Conservation (phyloP, 2,329 filamentous ascomycete species). For the Fusarium xyrophilum region DNA sequence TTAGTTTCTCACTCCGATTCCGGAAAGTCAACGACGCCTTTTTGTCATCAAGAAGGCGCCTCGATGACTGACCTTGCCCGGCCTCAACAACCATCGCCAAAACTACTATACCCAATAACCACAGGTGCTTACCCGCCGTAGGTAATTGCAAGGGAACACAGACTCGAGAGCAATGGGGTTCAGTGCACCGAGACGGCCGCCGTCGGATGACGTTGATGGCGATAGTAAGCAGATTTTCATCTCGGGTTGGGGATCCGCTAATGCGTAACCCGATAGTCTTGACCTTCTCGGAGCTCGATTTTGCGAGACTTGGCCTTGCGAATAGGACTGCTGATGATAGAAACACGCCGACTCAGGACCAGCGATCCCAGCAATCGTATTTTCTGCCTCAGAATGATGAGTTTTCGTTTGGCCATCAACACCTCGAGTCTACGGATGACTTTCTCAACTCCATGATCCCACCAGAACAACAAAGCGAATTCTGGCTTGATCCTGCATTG, state of each 20-base stretch:
- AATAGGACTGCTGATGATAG: neutral
- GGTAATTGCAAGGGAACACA: neutral
- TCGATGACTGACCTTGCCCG: neutral
- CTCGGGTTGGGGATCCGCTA: neutral
- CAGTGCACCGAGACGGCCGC: neutral
- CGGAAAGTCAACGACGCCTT: constrained; percentile 14
- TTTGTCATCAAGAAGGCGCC: constrained; percentile 3
- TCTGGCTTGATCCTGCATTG: neutral
- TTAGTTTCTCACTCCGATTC: constrained; percentile 16
- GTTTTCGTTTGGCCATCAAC: neutral
- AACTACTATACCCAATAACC: neutral
- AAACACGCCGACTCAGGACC: neutral
- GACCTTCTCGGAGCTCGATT: constrained; percentile 30
- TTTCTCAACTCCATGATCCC: neutral
- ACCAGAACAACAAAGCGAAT: neutral
- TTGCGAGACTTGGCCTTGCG: constrained; percentile 18
- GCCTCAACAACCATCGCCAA: neutral
- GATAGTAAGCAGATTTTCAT: constrained; percentile 12
- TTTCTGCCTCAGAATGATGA: neutral
- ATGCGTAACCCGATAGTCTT: constrained; percentile 13
- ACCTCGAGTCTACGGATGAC: neutral
- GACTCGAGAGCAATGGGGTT: neutral
- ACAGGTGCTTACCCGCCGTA: rapidly evolving
- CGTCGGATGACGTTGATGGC: constrained; percentile 16
- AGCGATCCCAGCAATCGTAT: neutral